These are phyloP conservation scores for Globisporangium barbulae DNA, from an alignment of 352 stramenopile genomes.

Conservation along the genomic window DNA sequence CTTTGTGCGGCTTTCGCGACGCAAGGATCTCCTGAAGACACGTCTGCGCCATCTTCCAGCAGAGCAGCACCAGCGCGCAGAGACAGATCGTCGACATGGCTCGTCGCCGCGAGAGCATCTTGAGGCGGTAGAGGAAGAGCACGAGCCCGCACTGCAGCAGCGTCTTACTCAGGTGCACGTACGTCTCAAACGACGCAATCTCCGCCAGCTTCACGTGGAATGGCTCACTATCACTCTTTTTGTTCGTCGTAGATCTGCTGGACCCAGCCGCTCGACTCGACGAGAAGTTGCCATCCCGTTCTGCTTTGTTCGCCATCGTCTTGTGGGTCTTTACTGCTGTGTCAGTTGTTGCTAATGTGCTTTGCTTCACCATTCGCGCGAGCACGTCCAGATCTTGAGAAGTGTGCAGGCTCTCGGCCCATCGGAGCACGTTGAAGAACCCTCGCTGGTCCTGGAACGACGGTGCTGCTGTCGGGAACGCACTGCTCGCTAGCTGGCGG, in stretches of 20 bases:
- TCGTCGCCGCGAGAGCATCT: conserved; percentile 27
- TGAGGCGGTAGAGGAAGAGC: conserved; percentile 39
- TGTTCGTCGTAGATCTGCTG: not conserved
- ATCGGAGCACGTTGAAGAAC: conserved; percentile 50
- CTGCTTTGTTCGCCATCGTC: not conserved
- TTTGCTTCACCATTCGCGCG: conserved; percentile 9
- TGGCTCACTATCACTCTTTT: not conserved
- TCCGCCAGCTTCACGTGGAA: conserved; percentile 15
- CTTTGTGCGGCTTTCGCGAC: conserved; percentile 1
- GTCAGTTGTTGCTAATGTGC: not conserved
- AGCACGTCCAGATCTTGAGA: conserved; percentile 37
- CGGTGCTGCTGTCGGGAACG: conserved; percentile 19
- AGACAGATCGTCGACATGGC: conserved; percentile 40
- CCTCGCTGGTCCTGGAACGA: conserved; percentile 35
- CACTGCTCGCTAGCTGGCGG: conserved; percentile 21
- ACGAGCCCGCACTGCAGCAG: conserved; percentile 45
- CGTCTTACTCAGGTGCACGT: conserved; percentile 33
- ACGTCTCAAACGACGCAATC: conserved; percentile 28
- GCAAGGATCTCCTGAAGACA: conserved; percentile 32
- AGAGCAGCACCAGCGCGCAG: conserved; percentile 39
- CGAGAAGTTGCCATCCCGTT: not conserved
- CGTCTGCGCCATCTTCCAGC: conserved; percentile 47
- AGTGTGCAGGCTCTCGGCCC: conserved; percentile 48
- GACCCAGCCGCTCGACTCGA: not conserved
- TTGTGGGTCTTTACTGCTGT: not conserved